Conservation (phyloP, 2,329 filamentous ascomycete genomes). For the Ophiostoma piceae region DNA sequence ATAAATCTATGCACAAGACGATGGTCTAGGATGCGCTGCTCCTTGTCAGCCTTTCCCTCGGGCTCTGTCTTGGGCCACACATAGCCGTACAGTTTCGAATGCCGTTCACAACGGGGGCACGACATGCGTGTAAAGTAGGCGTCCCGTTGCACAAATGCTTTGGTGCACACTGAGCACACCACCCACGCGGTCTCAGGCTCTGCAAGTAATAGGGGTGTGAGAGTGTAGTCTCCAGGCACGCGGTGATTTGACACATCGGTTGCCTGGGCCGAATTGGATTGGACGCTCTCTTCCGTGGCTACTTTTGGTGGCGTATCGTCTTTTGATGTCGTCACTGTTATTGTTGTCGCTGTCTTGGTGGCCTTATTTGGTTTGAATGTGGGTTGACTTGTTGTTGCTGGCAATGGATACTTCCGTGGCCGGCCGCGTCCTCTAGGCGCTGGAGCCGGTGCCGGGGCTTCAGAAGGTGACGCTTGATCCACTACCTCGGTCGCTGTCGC, state of each 20-base stretch:
- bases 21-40: conserved; percentile 72
- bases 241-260: conserved; percentile 36
- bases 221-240: conserved; percentile 72
- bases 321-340: background rate
- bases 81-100: conserved; percentile 92
- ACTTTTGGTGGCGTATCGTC: background rate
- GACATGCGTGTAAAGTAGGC: conserved; percentile 80
- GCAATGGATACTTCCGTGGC: conserved; percentile 16
- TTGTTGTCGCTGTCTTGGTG: background rate
- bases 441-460: background rate
- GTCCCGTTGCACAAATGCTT: conserved; percentile 80
- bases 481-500: background rate
- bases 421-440: conserved; percentile 2
- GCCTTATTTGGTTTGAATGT: background rate
- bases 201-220: conserved; percentile 69
- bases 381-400: background rate
- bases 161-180: conserved; percentile 76
- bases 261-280: background rate
- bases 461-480: too few relatives aligned
- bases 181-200: conserved; percentile 79
- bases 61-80: conserved; percentile 93
- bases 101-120: conserved; percentile 88
- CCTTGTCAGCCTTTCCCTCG: conserved; percentile 66
- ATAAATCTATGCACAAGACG: conserved; percentile 83
- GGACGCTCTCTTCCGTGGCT: background rate